Conservation (phyloP, 2,329 filamentous ascomycete species). For the Curvularia sp. region DNA sequence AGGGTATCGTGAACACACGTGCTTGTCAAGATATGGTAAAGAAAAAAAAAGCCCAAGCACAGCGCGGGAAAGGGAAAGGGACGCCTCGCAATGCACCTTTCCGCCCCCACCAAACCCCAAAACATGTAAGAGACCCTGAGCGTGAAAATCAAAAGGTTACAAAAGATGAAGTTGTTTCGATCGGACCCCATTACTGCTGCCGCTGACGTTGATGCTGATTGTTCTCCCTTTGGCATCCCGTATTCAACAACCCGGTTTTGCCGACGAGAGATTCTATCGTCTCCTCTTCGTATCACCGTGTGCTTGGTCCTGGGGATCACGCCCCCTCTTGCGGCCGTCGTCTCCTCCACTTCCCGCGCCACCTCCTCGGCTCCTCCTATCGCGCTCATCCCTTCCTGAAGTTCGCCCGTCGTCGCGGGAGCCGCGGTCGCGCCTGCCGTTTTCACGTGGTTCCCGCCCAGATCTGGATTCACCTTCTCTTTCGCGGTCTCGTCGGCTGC, state of each 20-base stretch:
- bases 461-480: constrained; percentile 22
- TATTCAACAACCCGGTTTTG: neutral
- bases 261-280: constrained; percentile 19
- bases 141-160: neutral
- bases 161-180: neutral
- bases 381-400: constrained; percentile 35
- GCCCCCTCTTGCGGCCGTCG: constrained; percentile 33
- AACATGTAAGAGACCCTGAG: neutral
- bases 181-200: neutral
- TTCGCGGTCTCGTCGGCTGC: constrained; percentile 25
- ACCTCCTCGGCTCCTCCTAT: constrained; percentile 30
- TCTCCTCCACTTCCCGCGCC: constrained; percentile 23
- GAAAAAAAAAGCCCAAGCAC: neutral
- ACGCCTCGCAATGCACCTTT: constrained; percentile 2
- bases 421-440: constrained; percentile 32
- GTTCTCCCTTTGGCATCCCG: neutral
- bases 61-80: neutral
- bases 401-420: constrained; percentile 33
- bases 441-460: constrained; percentile 28
- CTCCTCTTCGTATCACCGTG: constrained; percentile 37
- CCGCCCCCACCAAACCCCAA: neutral
- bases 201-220: neutral
- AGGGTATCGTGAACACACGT: neutral
- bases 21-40: neutral
- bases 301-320: constrained; percentile 32